A percentile compares a stretch with the other conserved stretches of the same genome.
Evolutionary conservation across 2,329 filamentous ascomycete species (phyloP).

Genomic region (Rosellinia necatrix): DNA sequence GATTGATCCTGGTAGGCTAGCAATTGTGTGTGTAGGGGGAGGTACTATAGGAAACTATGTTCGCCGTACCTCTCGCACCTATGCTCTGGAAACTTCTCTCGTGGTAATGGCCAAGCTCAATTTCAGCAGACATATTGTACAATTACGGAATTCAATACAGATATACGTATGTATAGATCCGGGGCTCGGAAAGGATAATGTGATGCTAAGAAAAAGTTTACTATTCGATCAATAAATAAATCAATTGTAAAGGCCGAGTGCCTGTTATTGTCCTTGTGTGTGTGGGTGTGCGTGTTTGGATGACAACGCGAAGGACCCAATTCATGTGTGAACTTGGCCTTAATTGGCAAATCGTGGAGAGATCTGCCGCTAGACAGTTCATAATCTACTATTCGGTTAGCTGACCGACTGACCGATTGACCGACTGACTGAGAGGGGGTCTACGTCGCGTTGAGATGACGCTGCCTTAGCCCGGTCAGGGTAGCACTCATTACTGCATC

Average conservation of each 20-base stretch:
- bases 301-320: too few relatives aligned
- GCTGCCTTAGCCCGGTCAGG: not conserved
- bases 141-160: not conserved
- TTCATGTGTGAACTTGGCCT: not conserved
- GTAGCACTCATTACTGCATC: conserved; percentile 5
- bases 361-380: conserved; percentile 23
- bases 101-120: conserved; percentile 4
- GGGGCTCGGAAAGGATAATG: not conserved
- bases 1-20: not conserved
- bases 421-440: conserved; percentile 7
- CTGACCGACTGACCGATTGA: not conserved
- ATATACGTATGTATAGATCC: not conserved
- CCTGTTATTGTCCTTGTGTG: too few relatives aligned
- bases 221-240: too few relatives aligned
- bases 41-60: not conserved
- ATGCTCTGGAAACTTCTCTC: not conserved
- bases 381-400: not conserved
- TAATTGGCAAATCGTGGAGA: conserved; percentile 20
- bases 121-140: conserved; percentile 12
- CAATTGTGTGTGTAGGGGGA: not conserved
- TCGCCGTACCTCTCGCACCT: conserved; percentile 1
- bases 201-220: not conserved
- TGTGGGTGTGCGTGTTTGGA: too few relatives aligned
- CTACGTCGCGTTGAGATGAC: not conserved
- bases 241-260: too few relatives aligned